Percentiles rank a stretch among this genome's conserved stretches.
Evolutionary conservation across 2,329 filamentous ascomycete genomes (phyloP).

Genomic region (Fusarium succisae): DNA sequence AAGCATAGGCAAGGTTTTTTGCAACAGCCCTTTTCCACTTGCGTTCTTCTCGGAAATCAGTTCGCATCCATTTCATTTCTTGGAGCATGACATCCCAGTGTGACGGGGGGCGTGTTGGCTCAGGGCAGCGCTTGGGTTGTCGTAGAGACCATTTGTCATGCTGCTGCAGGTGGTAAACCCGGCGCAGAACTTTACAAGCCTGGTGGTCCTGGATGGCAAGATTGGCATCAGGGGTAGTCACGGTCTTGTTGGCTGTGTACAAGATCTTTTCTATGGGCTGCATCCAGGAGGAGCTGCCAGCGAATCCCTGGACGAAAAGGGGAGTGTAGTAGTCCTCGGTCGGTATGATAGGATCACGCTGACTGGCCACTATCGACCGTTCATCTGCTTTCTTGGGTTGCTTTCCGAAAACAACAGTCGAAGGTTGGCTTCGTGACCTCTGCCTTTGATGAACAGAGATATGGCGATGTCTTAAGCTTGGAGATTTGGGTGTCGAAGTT

Average conservation of each 20-base stretch:
- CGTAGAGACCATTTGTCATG: conserved; percentile 92
- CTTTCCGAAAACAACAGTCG: conserved; percentile 82
- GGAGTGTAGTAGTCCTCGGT: conserved; percentile 73
- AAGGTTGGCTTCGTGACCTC: conserved; percentile 72
- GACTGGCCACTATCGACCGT: conserved; percentile 54
- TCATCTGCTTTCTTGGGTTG: conserved; percentile 62
- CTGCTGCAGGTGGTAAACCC: conserved; percentile 91
- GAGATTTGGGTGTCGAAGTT: conserved; percentile 57
- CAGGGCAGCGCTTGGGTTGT: conserved; percentile 84
- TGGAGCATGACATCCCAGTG: conserved; percentile 89
- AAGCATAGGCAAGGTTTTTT: conserved; percentile 81
- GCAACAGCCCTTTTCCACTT: conserved; percentile 92
- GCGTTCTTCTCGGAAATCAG: conserved; percentile 91
- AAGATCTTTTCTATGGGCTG: conserved; percentile 76
- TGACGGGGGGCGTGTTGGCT: conserved; percentile 78
- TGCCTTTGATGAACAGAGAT: conserved; percentile 58
- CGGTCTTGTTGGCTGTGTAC: conserved; percentile 85
- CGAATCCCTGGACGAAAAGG: conserved; percentile 67
- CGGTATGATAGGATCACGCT: conserved; percentile 55
- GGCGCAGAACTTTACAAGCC: conserved; percentile 84
- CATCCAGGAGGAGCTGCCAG: conserved; percentile 66
- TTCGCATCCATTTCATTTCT: conserved; percentile 98
- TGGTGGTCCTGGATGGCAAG: conserved; percentile 86
- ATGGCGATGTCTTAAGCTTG: conserved; percentile 45
- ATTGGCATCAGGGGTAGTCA: conserved; percentile 86